phyloP scores from a whole-genome alignment of 2,329 filamentous ascomycete species.

The Fusarium sp. region DNA sequence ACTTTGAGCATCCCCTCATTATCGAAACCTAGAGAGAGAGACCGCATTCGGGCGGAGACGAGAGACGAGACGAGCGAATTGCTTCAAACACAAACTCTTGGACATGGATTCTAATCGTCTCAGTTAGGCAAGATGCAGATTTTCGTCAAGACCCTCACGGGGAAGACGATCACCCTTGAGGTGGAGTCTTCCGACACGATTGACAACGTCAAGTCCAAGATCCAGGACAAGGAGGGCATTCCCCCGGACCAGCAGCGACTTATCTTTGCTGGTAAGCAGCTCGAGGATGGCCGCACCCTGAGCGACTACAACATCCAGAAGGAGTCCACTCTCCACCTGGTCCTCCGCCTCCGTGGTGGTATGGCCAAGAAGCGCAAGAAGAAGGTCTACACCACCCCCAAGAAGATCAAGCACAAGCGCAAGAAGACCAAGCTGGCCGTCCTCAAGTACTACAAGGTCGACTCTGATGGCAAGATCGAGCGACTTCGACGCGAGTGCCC shows the following conservation, averaged over 20 bases:
- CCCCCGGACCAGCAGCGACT: slow-evolving; percentile 99
- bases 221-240: slow-evolving; percentile 99
- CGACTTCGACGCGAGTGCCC: slow-evolving; percentile 98
- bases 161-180: slow-evolving; percentile 99
- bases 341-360: slow-evolving; percentile 97
- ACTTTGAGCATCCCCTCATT: slow-evolving; percentile 23
- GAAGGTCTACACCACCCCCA: slow-evolving; percentile 99
- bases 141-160: slow-evolving; percentile 91
- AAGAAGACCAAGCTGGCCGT: slow-evolving; percentile 99
- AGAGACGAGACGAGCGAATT: slow-evolving; percentile 11
- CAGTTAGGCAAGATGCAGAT: slow-evolving; percentile 78
- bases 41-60: slow-evolving; percentile 13
- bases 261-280: slow-evolving; percentile 99
- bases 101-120: slow-evolving; percentile 56
- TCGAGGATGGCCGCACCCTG: slow-evolving; percentile 98
- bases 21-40: slow-evolving; percentile 23
- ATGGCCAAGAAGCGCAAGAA: slow-evolving; percentile 99
- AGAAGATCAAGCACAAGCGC: slow-evolving; percentile 99
- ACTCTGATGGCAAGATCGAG: slow-evolving; percentile 99
- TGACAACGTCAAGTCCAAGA: slow-evolving; percentile 99
- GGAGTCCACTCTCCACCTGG: slow-evolving; percentile 98
- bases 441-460: slow-evolving; percentile 99
- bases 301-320: slow-evolving; percentile 99
- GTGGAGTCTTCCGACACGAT: slow-evolving; percentile 99
- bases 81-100: slow-evolving; percentile 6